Evolutionary conservation across 225 moss, liverwort and hornwort genomes (phyloP), one percentile per base, ranked within the genome.

Genomic region (Marchantia paleacea): DNA sequence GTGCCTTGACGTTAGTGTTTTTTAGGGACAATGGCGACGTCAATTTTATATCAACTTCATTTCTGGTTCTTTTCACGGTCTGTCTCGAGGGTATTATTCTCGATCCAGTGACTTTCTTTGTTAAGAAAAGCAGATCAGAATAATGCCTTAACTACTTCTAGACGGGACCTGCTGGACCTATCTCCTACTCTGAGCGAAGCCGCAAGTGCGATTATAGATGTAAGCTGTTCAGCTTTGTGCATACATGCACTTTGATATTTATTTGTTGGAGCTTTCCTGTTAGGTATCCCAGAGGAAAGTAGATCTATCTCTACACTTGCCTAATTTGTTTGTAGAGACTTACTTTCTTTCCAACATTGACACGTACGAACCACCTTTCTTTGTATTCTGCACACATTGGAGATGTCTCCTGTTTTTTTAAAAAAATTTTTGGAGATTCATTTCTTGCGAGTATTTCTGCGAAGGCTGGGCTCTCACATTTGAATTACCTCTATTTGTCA

Each of bases 181-280:
- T 95, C 95, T 76, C 90, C 90, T 50, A 92, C 92, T 65, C 80
- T 99, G 61, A 90, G 84, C 79, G 97, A 99, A 84, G 95, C 97
- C 20, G 97, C 91, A 48, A 99, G 95, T 73, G 97, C 95, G 55
- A 99, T 99, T 63, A 91, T 95, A 78, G 97, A 95, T 81, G 94
- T 94, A 87, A 73, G 90, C 78, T 68, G 2, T 15, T 75, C 55
- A 8, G 9, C 47, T 0, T 16, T n/a, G 0, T 55, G 51, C 18
- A 3, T 51, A 50, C 20, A 24, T 8, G 72, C 10, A 58, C 22
- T 75, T 24, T 55, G 24, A 55, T 29, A 7, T 31, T 2, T 7
- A 39, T 68, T 3, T 31, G 30, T 12, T 68, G n/a, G 30, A 30
- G 30, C n/a, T 39, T 31, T 39, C 3, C 3, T 39, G 39, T 39